phyloP scores from a whole-genome alignment of 2,329 filamentous ascomycete genomes.

The Aspergillus niger region DNA sequence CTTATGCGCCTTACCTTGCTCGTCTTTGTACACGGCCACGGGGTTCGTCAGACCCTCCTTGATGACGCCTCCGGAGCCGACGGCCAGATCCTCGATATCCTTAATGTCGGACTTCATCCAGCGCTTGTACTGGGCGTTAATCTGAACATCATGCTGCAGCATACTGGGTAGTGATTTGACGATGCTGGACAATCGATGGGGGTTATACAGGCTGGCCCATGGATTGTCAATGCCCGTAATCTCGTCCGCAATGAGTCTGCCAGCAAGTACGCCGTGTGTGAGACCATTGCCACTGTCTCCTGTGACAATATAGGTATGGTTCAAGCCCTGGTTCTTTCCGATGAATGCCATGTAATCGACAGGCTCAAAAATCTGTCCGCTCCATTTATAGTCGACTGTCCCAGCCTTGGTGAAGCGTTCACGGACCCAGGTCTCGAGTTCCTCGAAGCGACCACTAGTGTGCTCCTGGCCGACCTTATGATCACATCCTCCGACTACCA shows the following conservation, averaged over 20 bases:
- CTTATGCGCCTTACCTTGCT: constrained; percentile 52
- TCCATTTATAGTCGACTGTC: constrained; percentile 58
- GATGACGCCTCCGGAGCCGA: constrained; percentile 55
- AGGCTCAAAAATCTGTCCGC: constrained; percentile 60
- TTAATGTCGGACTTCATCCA: constrained; percentile 56
- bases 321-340: constrained; percentile 56
- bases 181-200: constrained; percentile 51
- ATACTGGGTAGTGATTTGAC: constrained; percentile 50
- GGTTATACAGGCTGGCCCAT: constrained; percentile 55
- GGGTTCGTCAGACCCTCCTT: constrained; percentile 53
- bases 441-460: constrained; percentile 49
- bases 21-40: constrained; percentile 59
- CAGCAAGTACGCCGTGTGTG: constrained; percentile 58
- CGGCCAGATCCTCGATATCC: constrained; percentile 58
- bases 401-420: constrained; percentile 55
- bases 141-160: constrained; percentile 55
- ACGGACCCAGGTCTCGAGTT: constrained; percentile 57
- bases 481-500: constrained; percentile 59
- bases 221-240: constrained; percentile 54
- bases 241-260: constrained; percentile 56
- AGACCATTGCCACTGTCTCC: constrained; percentile 61
- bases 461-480: constrained; percentile 61
- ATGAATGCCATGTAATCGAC: constrained; percentile 59
- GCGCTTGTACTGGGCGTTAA: constrained; percentile 60
- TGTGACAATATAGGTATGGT: constrained; percentile 57